Conservation (phyloP, 257 asterid genomes). For the Solanum bukasovii region DNA sequence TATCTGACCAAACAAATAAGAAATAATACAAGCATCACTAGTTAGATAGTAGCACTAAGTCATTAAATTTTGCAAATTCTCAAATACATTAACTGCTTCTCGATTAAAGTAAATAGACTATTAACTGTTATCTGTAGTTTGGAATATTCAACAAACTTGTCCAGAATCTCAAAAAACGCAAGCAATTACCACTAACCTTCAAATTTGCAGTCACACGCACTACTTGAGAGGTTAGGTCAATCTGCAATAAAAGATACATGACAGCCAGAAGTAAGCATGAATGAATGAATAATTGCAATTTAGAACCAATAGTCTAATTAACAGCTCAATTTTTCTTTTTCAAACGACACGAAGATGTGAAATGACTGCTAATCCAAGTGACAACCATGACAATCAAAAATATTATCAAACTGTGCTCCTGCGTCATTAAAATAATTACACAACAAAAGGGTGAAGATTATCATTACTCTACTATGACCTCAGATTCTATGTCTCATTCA, state of each 20-base stretch:
- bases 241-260: conserved; percentile 38
- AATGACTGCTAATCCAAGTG: background rate
- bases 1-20: conserved; percentile 29
- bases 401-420: background rate
- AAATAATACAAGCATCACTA: background rate
- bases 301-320: background rate
- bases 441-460: background rate
- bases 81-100: background rate
- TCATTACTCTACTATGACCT: background rate
- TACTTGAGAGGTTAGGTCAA: conserved; percentile 78
- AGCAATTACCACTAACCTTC: conserved; percentile 41
- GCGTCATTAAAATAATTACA: background rate
- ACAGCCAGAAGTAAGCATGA: background rate
- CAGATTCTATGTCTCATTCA: background rate
- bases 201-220: conserved; percentile 44
- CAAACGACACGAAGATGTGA: background rate
- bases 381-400: background rate
- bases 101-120: background rate
- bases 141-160: background rate
- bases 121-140: background rate
- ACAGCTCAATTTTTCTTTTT: background rate
- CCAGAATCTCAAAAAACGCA: background rate
- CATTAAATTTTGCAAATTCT: background rate
- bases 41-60: background rate
- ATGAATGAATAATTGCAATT: background rate